A percentile compares a stretch with the other conserved stretches of the same genome.
Evolutionary conservation across 2,329 filamentous ascomycete genomes (phyloP).

Genomic region (Pseudogymnoascus pannorum): DNA sequence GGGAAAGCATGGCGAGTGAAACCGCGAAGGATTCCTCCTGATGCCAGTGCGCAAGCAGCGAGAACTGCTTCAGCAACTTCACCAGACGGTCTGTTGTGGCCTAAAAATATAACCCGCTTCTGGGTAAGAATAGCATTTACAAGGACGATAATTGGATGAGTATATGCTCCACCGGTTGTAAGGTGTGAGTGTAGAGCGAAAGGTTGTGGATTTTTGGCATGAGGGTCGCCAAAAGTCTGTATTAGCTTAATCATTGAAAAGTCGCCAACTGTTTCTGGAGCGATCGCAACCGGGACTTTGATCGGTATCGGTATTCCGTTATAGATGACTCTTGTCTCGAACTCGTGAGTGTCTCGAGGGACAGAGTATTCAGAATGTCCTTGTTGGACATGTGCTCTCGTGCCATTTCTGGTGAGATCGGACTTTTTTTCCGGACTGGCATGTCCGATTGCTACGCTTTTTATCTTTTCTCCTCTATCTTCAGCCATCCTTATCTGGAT

Average conservation of each 20-base stretch:
- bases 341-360: constrained; percentile 93
- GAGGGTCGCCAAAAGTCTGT: constrained; percentile 80
- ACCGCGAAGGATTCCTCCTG: constrained; percentile 82
- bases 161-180: constrained; percentile 81
- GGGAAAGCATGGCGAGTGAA: constrained; percentile 96
- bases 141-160: constrained; percentile 90
- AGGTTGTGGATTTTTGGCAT: constrained; percentile 73
- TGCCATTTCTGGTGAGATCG: constrained; percentile 46
- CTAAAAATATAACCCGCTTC: constrained; percentile 92
- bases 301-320: constrained; percentile 95
- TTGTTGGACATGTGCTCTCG: constrained; percentile 51
- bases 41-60: constrained; percentile 89
- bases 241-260: constrained; percentile 97
- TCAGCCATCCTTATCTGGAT: constrained; percentile 72
- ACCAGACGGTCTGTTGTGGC: constrained; percentile 88
- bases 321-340: constrained; percentile 91
- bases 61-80: constrained; percentile 97
- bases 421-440: constrained; percentile 36
- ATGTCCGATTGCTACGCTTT: constrained; percentile 36
- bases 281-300: constrained; percentile 88
- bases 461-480: constrained; percentile 36
- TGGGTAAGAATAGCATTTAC: constrained; percentile 93
- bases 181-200: constrained; percentile 86
- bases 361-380: constrained; percentile 59
- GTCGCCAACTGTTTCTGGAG: constrained; percentile 93